Evolutionary conservation across 1,284 basidiomycete species (phyloP), one percentile per base, ranked within the genome.

Genomic region (Termitomyces sp.): DNA sequence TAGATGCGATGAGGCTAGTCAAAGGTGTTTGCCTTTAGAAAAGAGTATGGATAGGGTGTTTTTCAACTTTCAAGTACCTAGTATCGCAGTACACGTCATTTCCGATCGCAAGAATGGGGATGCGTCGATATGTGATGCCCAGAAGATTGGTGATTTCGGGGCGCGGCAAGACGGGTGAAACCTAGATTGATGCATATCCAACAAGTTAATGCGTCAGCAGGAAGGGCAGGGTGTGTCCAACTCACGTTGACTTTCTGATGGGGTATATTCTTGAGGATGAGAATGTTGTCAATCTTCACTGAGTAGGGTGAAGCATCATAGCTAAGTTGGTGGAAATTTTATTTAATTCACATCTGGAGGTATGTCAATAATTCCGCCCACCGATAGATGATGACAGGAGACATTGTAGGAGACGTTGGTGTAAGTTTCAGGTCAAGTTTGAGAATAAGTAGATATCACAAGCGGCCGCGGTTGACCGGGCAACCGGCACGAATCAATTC

Each of bases 41-140:
- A 15, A 21, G 17, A 19, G 2, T n/a, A 9, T 34, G 15, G 2
- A 21, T 8, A 4, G 26, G 6, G 5, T 24, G 34, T 47, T n/a
- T 3, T 42, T 17, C 17, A 50, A 24, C 12, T 5, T 42, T 17
- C 24, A 50, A 17, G n/a, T 46, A 55, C 73, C 70, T 72, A 13
- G 77, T 78, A 65, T 81, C 80, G 58, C 77, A 78, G 62, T 79
- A 80, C 1, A 81, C 70, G 59, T 82, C 80, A 56, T 78, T 79
- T 5, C 80, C 81, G 49, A 83, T 79, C 15, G 80, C 76, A 1
- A 82, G 70, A n/a, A 83, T 69, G 13, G 80, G 80, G 28, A 83
- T 80, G 26, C 78, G 73, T 15, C 81, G 77, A 64, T 83, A 82
- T 36, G 67, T 65, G 15, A 83, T 66, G 10, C 80, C 81, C 13